Base-by-base conservation (phyloP, 1,284 basidiomycete genomes). In the Microbotryomycetes sp. region DNA sequence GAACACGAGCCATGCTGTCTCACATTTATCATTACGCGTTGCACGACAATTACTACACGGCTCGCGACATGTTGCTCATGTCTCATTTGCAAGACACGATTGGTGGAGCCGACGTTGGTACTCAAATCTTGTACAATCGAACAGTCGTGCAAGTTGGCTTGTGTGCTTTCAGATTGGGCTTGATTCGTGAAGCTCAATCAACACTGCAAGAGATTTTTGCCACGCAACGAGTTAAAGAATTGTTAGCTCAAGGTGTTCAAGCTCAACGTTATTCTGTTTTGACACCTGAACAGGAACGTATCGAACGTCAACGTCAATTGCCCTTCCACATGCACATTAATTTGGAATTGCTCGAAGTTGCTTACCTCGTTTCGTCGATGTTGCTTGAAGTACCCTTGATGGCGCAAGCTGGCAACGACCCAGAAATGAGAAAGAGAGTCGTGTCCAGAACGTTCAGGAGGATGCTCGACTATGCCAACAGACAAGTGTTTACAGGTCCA, bases 321-420 rank as follows among this genome's bases (percentile, higher is more conserved):
- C 96, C 96, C 32, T 99, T 98, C 87, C 96, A 99, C 78, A 91
- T 98, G 88, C 96, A 99, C 79, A 94, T 98, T 79, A 98, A 98
- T 80, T 90, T 96, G 16, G 96, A 98, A 77, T 81, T 99, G 29
- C 81, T 98, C 65, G 96, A 98, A 78, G 93, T 92, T 49, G 93
- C 92, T 7, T 99, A 97, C 82, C 81, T 99, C 49, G 92, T 96
- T 46, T 94, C 91, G 22, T 96, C 91, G 78, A 99, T 99, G 96
- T 82, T 99, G 48, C 87, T 97, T 56, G 96, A 98, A 79, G 92
- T 98, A 26, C 96, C 96, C 6, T 79, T 97, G 54, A 81, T 98
- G 46, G 96, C 96, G 1, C 91, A 89, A 73, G 90, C 94, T 59
- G 90, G 87, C 7, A 91, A 94, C 75, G 96, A 98, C 77, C 83